Evolutionary conservation across 1,284 basidiomycete species (phyloP).

Genomic region (Ceratobasidium sp.): DNA sequence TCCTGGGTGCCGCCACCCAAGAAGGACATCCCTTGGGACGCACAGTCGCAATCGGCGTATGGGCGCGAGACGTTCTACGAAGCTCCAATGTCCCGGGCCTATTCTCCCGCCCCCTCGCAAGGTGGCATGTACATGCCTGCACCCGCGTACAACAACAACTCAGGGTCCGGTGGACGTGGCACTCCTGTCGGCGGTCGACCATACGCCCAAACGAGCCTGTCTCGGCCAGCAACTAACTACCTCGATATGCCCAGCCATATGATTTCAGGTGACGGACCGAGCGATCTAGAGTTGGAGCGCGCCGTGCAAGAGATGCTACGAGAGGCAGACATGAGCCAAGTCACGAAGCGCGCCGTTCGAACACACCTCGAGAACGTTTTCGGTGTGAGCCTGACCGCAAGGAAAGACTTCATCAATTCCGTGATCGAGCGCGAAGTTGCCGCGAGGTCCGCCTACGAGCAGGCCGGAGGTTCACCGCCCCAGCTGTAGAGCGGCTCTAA

Average conservation of each 20-base stretch:
- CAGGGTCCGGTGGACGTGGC: slow-evolving; percentile 42
- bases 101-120: slow-evolving; percentile 77
- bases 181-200: slow-evolving; percentile 41
- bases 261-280: slow-evolving; percentile 61
- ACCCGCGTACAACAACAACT: slow-evolving; percentile 16
- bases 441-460: slow-evolving; percentile 9
- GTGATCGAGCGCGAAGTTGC: slow-evolving; percentile 45
- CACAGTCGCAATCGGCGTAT: slow-evolving; percentile 77
- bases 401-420: slow-evolving; percentile 58
- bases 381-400: slow-evolving; percentile 54
- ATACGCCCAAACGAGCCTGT: slow-evolving; percentile 64
- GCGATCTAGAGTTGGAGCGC: slow-evolving; percentile 75
- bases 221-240: slow-evolving; percentile 77
- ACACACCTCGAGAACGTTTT: slow-evolving; percentile 82
- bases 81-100: slow-evolving; percentile 60
- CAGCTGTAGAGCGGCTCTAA: slow-evolving; percentile 18
- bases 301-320: slow-evolving; percentile 77
- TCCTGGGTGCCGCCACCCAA: slow-evolving; percentile 81
- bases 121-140: slow-evolving; percentile 52
- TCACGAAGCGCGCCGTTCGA: slow-evolving; percentile 91
- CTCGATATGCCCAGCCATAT: slow-evolving; percentile 54
- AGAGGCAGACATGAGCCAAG: slow-evolving; percentile 82
- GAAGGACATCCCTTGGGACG: slow-evolving; percentile 77
- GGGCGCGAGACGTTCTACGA: slow-evolving; percentile 86
- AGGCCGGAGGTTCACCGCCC: slow-evolving; percentile 23